Evolutionary conservation across 805 yeast genomes (phyloP), one percentile per base, ranked within the genome.

Genomic region (Sugiyamaella marilandica): DNA sequence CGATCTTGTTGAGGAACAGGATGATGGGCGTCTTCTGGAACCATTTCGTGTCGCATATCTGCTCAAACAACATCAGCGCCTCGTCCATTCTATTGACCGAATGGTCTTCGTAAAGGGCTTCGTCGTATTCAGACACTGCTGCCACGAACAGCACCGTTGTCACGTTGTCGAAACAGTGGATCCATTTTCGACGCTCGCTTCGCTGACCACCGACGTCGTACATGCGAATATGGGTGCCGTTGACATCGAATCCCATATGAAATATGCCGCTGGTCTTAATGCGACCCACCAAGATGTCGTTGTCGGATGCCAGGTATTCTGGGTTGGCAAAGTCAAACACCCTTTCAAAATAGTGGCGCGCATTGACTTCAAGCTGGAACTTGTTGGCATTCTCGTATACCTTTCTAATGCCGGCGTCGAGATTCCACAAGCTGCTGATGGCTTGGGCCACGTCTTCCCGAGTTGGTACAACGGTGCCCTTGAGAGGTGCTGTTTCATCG

Each of bases 141-240:
- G 87, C 78, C 7, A 92, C 96, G 68, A 89, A 94, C 36, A 92
- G 68, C 0, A 95, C 85, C 2, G 95, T 87, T 0, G 96, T 85
- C 47, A 92, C 87, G 56, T 86, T 88, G 63, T 91, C 94, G 69
- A 91, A 91, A 64, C 95, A 88, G 65, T 90, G 96, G 57, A 91
- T 87, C 97, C 97, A 91, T 67, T 91, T 91, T 61, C 85, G 82
- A 55, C 97, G 77, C 67, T 91, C 97, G 18, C 88, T 81, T 55
- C 97, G 73, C 70, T 91, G 97, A 1, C 99, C 99, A 50, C 99
- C 99, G 2, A 97, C 98, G 74, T 94, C 99, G 43, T 90, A 72
- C 41, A 94, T 87, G 62, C 82, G 83, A 66, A 91, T 84, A 58
- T 76, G 80, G 45, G 82, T 77, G 2, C 81, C 76, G 47, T 74